Conservation (phyloP, 768 basidiomycete genomes). For the Calocybe gangraenosa region DNA sequence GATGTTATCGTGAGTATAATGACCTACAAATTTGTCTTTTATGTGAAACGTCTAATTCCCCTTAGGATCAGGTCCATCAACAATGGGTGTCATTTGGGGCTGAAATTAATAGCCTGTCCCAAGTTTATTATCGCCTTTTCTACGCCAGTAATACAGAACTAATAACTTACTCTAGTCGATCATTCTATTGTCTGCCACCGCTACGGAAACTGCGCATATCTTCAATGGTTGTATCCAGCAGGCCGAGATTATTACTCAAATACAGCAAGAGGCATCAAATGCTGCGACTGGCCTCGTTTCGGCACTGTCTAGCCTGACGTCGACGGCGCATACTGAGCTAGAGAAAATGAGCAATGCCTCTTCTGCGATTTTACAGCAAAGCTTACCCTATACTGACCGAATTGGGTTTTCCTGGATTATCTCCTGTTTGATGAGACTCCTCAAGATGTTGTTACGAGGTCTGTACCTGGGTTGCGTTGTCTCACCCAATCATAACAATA, state of each 20-base stretch:
- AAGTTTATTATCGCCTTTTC: slow-evolving; percentile 2
- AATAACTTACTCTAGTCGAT: slow-evolving; percentile 16
- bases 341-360: slow-evolving; percentile 42
- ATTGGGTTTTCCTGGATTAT: slow-evolving; percentile 5
- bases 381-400: slow-evolving; percentile 17
- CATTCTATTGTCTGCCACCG: slow-evolving; percentile 17
- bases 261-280: slow-evolving; percentile 32
- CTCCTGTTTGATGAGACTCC: not conserved
- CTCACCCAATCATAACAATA: too few species aligned
- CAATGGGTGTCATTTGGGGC: slow-evolving; percentile 10
- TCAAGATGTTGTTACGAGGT: slow-evolving; percentile 11
- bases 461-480: not conserved
- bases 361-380: slow-evolving; percentile 27
- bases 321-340: slow-evolving; percentile 37
- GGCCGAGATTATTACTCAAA: slow-evolving; percentile 10
- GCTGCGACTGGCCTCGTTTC: slow-evolving; percentile 32
- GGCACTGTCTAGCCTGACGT: slow-evolving; percentile 32
- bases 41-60: not conserved
- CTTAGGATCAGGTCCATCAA: slow-evolving; percentile 11
- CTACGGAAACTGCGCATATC: slow-evolving; percentile 19
- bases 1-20: slow-evolving; percentile 11
- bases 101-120: slow-evolving; percentile 11
- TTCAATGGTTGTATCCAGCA: slow-evolving; percentile 24
- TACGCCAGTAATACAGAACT: too few species aligned
- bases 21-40: not conserved